Base-by-base conservation (phyloP, 2,329 filamentous ascomycete species). In the Pseudogymnoascus sp. region DNA sequence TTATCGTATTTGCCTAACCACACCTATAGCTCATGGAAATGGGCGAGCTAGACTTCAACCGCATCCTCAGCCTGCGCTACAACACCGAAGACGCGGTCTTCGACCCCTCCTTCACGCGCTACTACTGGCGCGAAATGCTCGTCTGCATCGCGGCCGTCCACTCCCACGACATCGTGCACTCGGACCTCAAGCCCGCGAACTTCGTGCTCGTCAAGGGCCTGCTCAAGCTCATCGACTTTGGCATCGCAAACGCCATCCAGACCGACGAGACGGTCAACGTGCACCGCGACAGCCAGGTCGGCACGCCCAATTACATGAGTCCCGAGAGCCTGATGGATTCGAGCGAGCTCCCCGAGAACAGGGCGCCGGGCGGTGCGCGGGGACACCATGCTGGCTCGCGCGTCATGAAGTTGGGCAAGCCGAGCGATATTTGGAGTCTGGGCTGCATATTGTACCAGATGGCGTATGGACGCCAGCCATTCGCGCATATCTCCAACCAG, bases 81-180 rank as follows among this genome's bases (percentile, higher is more conserved):
- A 90, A 86, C 69, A 83, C 80, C 0, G 87, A 92, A 63, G 84
- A 88, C 60, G 84, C 89, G 38, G 84, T 81, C 63, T 88, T 99
- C 63, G 94, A 99, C 71, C 82, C 90, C 1, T 89, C 88, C 60
- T 97, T 97, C 73, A 91, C 94, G 11, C 88, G 94, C n/a, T 95
- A 90, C 75, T 96, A 96, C 79, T 99, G 94, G 94, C 94, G 96
- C 74, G 94, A 99, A 76, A 99, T 99, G 94, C 86, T 99, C 16
- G 92, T 96, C 73, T 97, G 94, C 72, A 85, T 99, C 5, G 85
- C 90, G 67, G 85, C 93, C 0, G 92, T 99, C 1, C 94, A 99
- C 72, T 84, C 88, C 11, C 82, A 88, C 72, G 92, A 97, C 70
- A 92, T 99, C 65, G 94, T 99, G 2, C 94, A 99, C 75, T 96